Conservation (phyloP, 441 rosid species). For the Hura crepitans region DNA sequence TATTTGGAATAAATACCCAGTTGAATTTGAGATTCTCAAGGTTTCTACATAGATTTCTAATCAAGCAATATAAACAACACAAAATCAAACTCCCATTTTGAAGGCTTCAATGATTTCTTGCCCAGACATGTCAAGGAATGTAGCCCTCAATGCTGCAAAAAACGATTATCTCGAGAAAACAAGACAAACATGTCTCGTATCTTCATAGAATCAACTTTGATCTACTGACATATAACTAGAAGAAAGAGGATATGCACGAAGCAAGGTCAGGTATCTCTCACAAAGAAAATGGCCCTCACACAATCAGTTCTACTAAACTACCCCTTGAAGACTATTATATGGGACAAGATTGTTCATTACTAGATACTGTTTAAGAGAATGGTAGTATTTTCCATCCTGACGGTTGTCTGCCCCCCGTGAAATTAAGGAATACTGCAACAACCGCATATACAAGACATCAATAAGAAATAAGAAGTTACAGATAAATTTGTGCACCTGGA, state of each 20-base stretch:
- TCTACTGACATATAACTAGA: slow-evolving; percentile 8
- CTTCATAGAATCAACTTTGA: background rate
- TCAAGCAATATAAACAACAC: background rate
- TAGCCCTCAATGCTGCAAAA: background rate
- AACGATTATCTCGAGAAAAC: background rate
- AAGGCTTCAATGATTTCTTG: background rate
- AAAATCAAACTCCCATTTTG: background rate
- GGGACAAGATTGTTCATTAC: background rate
- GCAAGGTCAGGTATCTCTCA: background rate
- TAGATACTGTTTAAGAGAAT: background rate
- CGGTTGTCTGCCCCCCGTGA: background rate
- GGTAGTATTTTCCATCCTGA: background rate
- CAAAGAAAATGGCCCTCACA: no score
- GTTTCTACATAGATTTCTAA: background rate
- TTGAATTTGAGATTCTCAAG: background rate
- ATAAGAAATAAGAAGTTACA: background rate
- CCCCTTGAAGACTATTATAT: background rate
- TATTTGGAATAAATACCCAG: background rate
- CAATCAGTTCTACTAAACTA: no score
- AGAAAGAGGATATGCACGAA: background rate
- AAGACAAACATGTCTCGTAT: background rate
- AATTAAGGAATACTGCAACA: background rate
- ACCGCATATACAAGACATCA: background rate
- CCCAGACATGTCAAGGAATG: background rate
- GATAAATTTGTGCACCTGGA: slow-evolving; percentile 47